These are phyloP conservation scores for Aspergillus flavus DNA, from an alignment of 2,329 filamentous ascomycete genomes.

Conservation along the genomic window DNA sequence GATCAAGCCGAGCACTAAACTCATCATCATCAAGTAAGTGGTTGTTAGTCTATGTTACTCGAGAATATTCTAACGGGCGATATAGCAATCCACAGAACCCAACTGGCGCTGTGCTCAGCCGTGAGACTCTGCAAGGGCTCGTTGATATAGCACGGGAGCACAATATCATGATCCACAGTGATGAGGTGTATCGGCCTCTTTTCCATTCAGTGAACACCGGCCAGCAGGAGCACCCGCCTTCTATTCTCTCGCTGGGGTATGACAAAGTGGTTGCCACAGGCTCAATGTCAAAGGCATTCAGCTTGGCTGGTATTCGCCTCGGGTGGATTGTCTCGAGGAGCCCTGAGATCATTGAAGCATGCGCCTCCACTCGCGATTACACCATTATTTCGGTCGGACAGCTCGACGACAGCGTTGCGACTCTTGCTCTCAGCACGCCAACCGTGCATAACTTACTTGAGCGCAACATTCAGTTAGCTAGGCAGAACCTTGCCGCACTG, in stretches of 20 bases:
- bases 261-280: conserved; percentile 68
- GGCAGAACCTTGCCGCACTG: conserved; percentile 63
- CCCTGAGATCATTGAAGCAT: conserved; percentile 59
- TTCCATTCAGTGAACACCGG: conserved; percentile 63
- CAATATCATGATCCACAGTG: conserved; percentile 68
- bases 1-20: conserved; percentile 54
- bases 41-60: no score
- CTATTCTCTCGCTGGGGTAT: conserved; percentile 70
- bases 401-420: conserved; percentile 73
- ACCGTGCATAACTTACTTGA: conserved; percentile 62
- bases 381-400: conserved; percentile 78
- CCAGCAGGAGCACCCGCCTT: conserved; percentile 59
- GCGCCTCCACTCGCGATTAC: conserved; percentile 70
- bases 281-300: conserved; percentile 81
- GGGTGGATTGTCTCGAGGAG: conserved; percentile 75
- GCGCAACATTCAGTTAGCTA: conserved; percentile 65
- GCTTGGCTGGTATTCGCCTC: conserved; percentile 72
- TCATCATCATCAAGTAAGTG: conserved; percentile 63
- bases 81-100: conserved; percentile 75
- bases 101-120: conserved; percentile 69
- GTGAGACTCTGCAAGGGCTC: conserved; percentile 60
- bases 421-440: conserved; percentile 65
- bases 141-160: conserved; percentile 63
- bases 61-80: background rate
- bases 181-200: conserved; percentile 81